Evolutionary conservation across 2,329 filamentous ascomycete genomes (phyloP).

Genomic region (Scytalidium sp.): DNA sequence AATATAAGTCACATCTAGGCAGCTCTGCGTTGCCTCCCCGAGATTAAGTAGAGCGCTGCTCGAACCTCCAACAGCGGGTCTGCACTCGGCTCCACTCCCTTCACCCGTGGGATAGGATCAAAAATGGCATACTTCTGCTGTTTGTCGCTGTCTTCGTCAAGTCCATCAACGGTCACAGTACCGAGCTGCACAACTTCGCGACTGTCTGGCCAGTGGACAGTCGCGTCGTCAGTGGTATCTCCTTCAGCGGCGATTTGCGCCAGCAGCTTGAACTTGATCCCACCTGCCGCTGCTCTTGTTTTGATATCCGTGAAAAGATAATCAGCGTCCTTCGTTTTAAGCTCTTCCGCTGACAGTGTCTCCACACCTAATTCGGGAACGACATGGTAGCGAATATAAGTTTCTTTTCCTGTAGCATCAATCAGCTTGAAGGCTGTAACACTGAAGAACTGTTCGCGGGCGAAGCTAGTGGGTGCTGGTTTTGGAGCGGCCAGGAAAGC

Average conservation of each 20-base stretch:
- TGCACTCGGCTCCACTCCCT: conserved; percentile 47
- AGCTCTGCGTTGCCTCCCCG: conserved; percentile 48
- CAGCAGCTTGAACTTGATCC: conserved; percentile 42
- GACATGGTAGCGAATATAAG: conserved; percentile 46
- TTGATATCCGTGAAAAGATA: conserved; percentile 49
- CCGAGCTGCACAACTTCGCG: conserved; percentile 49
- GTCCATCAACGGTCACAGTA: conserved; percentile 38
- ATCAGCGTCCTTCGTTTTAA: conserved; percentile 33
- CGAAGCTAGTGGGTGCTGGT: conserved; percentile 46
- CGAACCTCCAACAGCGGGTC: conserved; percentile 56
- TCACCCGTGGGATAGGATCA: conserved; percentile 53
- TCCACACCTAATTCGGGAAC: conserved; percentile 41
- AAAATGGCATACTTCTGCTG: conserved; percentile 53
- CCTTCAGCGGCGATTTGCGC: conserved; percentile 48
- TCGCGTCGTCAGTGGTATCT: conserved; percentile 45
- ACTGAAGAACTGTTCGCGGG: conserved; percentile 43
- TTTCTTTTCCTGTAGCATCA: conserved; percentile 35
- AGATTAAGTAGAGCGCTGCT: conserved; percentile 53
- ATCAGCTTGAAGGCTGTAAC: conserved; percentile 49
- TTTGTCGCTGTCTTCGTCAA: conserved; percentile 35
- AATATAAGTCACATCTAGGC: conserved; percentile 25
- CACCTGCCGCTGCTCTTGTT: conserved; percentile 30
- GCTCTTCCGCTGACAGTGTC: conserved; percentile 34
- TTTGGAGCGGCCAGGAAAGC: conserved; percentile 48
- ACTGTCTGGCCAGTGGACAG: conserved; percentile 50